phyloP scores from a whole-genome alignment of 768 basidiomycete species.

The Coprinopsis strossmayeri region DNA sequence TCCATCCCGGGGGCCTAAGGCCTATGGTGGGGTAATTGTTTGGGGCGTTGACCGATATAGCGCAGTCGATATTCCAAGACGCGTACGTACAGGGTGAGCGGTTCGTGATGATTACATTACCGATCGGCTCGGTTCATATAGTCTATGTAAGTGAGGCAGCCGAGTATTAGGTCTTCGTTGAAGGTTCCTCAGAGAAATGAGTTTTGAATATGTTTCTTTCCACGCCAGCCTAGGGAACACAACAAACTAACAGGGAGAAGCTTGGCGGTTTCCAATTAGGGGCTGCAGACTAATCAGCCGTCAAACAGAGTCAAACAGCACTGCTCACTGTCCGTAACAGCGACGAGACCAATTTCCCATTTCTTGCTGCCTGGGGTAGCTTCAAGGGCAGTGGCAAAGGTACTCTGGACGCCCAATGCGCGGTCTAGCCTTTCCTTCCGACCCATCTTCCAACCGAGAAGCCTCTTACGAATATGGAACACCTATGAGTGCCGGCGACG shows the following conservation, averaged over 20 bases:
- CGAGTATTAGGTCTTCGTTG: too few relatives aligned
- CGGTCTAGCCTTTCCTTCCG: conserved; percentile 51
- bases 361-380: conserved; percentile 11
- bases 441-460: conserved; percentile 45
- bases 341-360: conserved; percentile 27
- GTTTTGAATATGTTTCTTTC: background rate
- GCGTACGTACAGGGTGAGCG: too few relatives aligned
- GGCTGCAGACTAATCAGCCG: conserved; percentile 4
- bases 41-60: too few relatives aligned
- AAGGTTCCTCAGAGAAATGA: too few relatives aligned
- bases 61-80: too few relatives aligned
- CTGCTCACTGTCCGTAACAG: conserved; percentile 32
- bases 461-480: conserved; percentile 54
- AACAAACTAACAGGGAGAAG: background rate
- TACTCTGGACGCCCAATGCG: conserved; percentile 40
- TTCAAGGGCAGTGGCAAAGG: conserved; percentile 1
- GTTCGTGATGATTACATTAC: too few relatives aligned
- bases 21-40: too few relatives aligned
- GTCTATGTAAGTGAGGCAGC: too few relatives aligned
- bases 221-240: background rate
- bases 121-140: too few relatives aligned
- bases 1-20: too few relatives aligned
- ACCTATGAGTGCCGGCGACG: conserved; percentile 49
- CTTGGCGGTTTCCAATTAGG: background rate
- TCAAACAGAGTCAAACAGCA: conserved; percentile 34